Evolutionary conservation across 139 green algal genomes (phyloP).

Genomic region (Raphidocelis subcapitata): DNA sequence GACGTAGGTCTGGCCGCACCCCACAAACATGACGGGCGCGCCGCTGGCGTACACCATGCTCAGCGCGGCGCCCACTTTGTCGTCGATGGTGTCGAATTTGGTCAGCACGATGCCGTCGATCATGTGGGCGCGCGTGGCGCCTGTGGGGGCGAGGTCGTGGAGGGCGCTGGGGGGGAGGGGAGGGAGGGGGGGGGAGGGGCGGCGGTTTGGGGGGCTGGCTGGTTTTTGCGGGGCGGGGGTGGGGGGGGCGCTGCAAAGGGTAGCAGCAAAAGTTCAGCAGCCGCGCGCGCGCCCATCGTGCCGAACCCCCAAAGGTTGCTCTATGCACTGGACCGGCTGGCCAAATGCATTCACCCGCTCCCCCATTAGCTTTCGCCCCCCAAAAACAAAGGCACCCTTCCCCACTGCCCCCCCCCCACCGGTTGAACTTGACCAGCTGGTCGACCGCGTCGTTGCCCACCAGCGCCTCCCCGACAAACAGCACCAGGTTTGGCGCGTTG

Average conservation of each 20-base stretch:
- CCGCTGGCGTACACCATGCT: constrained; percentile 97
- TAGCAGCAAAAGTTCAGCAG: neutral
- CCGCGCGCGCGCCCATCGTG: no score
- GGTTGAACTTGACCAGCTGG: constrained; percentile 98
- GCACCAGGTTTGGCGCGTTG: constrained; percentile 93
- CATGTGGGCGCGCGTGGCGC: constrained; percentile 18
- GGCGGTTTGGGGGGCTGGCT: no score
- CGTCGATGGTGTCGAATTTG: constrained; percentile 99
- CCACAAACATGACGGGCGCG: constrained; percentile 98
- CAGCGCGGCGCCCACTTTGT: constrained; percentile 98
- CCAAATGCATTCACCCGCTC: neutral
- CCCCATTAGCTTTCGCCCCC: neutral
- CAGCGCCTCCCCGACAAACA: constrained; percentile 99
- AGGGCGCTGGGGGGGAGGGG: constrained; percentile 13
- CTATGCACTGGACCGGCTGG: neutral
- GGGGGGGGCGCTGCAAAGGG: no score
- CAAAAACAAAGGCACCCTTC: neutral
- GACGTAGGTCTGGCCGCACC: constrained; percentile 96
- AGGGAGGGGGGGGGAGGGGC: neutral
- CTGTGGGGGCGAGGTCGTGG: constrained; percentile 36
- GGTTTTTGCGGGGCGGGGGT: no score
- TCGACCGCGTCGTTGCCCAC: constrained; percentile 99
- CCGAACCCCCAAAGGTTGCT: no score
- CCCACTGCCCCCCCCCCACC: neutral
- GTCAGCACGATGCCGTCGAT: constrained; percentile 93